These are phyloP conservation scores for Xylaria polymorpha DNA, from an alignment of 2,329 filamentous ascomycete species.

Conservation along the genomic window DNA sequence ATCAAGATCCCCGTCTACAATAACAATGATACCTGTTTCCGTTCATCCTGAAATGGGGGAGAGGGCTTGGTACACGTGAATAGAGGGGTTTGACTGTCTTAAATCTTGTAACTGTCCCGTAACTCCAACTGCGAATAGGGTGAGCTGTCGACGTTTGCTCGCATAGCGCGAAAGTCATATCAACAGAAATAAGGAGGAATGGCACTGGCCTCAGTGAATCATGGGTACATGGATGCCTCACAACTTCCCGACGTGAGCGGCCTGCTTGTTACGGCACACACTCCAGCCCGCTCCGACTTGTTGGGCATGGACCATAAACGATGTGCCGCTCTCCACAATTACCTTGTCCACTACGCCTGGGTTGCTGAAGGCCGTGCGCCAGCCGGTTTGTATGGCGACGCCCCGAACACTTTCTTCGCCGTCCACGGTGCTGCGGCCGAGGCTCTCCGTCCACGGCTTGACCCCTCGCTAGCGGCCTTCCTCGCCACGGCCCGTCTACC, in stretches of 20 bases:
- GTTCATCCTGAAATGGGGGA: neutral
- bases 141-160: neutral
- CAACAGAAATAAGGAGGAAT: neutral
- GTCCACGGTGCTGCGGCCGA: conserved; percentile 41
- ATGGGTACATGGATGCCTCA: conserved; percentile 28
- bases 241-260: conserved; percentile 33
- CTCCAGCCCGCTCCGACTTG: conserved; percentile 44
- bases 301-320: conserved; percentile 45
- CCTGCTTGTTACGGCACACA: conserved; percentile 46
- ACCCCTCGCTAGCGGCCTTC: conserved; percentile 45
- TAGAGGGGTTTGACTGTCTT: neutral
- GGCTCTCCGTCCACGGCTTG: conserved; percentile 43
- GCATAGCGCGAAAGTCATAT: no score
- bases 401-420: conserved; percentile 42
- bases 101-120: no score
- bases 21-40: neutral
- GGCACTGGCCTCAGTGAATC: conserved; percentile 5
- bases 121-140: neutral
- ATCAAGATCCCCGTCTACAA: neutral
- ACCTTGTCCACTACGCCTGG: conserved; percentile 47
- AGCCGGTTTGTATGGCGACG: conserved; percentile 35
- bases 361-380: conserved; percentile 42
- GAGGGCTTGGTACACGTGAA: neutral
- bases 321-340: conserved; percentile 51
- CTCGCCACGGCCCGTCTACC: conserved; percentile 41